phyloP scores from a whole-genome alignment of 345 rosid species.

The Rhizophora apiculata region DNA sequence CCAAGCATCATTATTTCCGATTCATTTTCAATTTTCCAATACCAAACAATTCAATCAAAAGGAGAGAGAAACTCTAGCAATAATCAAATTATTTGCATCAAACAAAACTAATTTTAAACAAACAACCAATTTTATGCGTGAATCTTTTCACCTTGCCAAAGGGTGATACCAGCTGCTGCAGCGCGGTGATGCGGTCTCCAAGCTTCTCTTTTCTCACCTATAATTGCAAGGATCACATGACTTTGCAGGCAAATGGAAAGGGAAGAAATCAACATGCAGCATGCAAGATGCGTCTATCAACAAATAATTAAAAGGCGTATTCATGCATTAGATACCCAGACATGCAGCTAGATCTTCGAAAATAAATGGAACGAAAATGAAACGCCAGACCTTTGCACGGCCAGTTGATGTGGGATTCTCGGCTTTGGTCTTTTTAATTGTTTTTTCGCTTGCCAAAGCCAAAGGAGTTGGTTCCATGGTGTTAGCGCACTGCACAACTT shows the following conservation, averaged over 20 bases:
- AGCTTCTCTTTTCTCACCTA: constrained; percentile 65
- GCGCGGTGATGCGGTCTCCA: constrained; percentile 71
- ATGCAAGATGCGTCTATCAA: not conserved
- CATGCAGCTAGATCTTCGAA: not conserved
- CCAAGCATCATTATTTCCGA: not conserved
- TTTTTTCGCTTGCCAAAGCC: constrained; percentile 26
- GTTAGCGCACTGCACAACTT: constrained; percentile 4
- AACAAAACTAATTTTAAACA: not conserved
- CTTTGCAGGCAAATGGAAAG: not conserved
- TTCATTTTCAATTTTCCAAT: not conserved
- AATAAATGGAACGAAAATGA: not conserved
- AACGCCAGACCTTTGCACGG: constrained; percentile 45
- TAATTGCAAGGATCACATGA: not conserved
- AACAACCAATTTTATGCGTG: too few species aligned
- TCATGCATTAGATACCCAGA: too few species aligned
- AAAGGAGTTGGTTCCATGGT: constrained; percentile 10
- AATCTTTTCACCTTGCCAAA: constrained; percentile 65
- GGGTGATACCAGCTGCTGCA: constrained; percentile 91
- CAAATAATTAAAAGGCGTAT: too few species aligned
- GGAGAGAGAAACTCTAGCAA: not conserved
- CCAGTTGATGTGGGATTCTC: constrained; percentile 42
- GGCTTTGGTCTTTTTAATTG: constrained; percentile 41
- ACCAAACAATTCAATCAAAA: too few species aligned
- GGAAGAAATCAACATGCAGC: not conserved
- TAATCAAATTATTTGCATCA: not conserved